Conservation (phyloP, 148 eudicot species). For the Beta vulgaris region DNA sequence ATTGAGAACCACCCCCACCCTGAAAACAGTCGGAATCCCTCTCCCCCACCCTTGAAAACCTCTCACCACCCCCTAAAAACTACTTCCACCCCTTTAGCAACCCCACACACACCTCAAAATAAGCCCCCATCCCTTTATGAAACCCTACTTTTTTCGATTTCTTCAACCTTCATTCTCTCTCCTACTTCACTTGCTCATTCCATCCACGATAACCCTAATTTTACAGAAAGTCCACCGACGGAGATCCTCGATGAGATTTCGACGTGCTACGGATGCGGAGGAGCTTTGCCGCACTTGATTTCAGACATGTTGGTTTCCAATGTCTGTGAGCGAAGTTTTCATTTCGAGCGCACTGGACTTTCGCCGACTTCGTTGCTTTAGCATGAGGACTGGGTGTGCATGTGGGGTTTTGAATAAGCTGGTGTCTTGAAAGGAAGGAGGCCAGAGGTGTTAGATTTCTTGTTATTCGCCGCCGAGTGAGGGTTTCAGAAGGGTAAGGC, state of each 20-base stretch:
- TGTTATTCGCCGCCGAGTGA: slow-evolving; percentile 43
- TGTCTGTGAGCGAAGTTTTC: slow-evolving; percentile 60
- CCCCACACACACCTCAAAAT: no score
- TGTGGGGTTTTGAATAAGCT: slow-evolving; percentile 28
- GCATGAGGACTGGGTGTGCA: slow-evolving; percentile 49
- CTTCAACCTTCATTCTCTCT: slow-evolving; percentile 16
- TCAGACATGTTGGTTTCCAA: slow-evolving; percentile 35
- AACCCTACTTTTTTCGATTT: slow-evolving; percentile 31
- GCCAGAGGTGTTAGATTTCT: slow-evolving; percentile 26
- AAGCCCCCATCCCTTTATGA: slow-evolving; percentile 47
- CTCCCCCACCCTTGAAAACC: no score
- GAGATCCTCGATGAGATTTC: slow-evolving; percentile 32
- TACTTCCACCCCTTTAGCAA: no score
- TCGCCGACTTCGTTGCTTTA: slow-evolving; percentile 12
- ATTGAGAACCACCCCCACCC: no score
- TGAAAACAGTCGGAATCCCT: no score
- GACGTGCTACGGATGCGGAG: slow-evolving; percentile 21
- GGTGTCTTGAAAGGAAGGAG: slow-evolving; percentile 41
- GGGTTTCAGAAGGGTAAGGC: no score
- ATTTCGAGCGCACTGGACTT: slow-evolving; percentile 32
- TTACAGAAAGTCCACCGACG: slow-evolving; percentile 36
- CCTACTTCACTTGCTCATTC: slow-evolving; percentile 43
- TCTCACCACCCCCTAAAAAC: no score
- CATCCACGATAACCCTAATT: slow-evolving; percentile 33
- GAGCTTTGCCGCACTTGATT: slow-evolving; percentile 15